Conservation (phyloP, 768 basidiomycete species). For the Gyrodon lividus region DNA sequence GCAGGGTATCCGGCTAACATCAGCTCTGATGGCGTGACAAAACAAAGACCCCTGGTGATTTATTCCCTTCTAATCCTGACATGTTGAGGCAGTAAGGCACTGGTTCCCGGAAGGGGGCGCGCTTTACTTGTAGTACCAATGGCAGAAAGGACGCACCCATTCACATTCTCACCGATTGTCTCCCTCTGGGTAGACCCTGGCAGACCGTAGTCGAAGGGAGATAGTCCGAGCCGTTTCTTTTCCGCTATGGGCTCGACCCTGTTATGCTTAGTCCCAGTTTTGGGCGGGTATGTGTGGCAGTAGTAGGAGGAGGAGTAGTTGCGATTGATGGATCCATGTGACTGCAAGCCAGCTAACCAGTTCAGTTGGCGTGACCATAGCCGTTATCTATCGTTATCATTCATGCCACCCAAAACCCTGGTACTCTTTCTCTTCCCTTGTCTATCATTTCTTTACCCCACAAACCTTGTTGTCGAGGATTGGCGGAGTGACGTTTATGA, state of each 20-base stretch:
- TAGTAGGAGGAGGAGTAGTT: neutral
- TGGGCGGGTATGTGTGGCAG: too few species aligned
- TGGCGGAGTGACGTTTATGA: too few species aligned
- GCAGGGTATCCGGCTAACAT: neutral
- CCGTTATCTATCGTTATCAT: neutral
- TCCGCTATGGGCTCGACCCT: neutral
- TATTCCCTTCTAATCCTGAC: conserved; percentile 16
- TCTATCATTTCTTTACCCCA: neutral
- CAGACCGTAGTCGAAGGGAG: neutral
- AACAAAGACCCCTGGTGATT: conserved; percentile 3
- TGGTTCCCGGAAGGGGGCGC: too few species aligned
- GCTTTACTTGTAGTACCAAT: conserved; percentile 19
- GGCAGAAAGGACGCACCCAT: conserved; percentile 32
- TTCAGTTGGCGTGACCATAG: too few species aligned
- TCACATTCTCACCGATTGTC: conserved; percentile 22
- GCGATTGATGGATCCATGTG: neutral
- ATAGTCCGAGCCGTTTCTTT: too few species aligned
- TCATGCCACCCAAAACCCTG: too few species aligned
- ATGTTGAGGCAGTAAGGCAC: conserved; percentile 6
- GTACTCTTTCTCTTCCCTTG: too few species aligned
- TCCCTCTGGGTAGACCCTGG: neutral
- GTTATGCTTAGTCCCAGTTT: neutral
- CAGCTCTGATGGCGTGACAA: neutral
- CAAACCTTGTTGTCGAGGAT: too few species aligned
- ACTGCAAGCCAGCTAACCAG: too few species aligned